Base-by-base conservation (phyloP, 495 filamentous ascomycete species). In the Penicillium daleae region DNA sequence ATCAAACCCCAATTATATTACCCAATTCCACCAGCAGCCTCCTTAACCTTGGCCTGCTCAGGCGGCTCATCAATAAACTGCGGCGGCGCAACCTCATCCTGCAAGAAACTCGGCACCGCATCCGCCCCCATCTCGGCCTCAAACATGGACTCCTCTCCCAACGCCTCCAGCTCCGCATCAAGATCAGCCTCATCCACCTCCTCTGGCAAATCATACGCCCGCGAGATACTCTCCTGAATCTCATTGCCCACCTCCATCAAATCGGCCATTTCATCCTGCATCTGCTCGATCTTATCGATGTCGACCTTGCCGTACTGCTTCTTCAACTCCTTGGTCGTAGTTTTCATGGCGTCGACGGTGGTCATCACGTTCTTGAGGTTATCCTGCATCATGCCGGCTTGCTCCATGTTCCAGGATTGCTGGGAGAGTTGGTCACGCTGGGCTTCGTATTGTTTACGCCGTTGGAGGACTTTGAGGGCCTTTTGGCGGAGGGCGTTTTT, bases 191-290 rank as follows among this genome's bases (percentile, higher is more conserved):
- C 96, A 78, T 99, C 95, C 59, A 99, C 93, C 72, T 98, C 94
- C 72, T 99, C 95, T 2, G 95, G 95, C 24, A 99, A 81, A 73
- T 98, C 95, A 74, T 99, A 99, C 61, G 92, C 90, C 62, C 96
- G 77, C 56, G 90, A 92, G 56, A 99, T 91, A 61, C 89, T 93
- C 80, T 99, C 95, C 76, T 99, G 92, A 59, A 99, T 99, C 78
- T 98, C 95, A 76, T 98, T 98, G 3, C 96, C 95, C 40, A 97
- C 87, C 69, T 99, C 96, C 87, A 99, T 91, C 77, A 98, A 69
- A 78, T 99, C 95, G 37, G 92, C 92, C 94, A 99, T 98, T 82
- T 99, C 95, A 73, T 99, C 95, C 84, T 99, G 95, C 83, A 99
- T 87, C 61, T 89, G 85, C 83, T 99, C 95, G 68, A 99, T 97